Evolutionary conservation across 441 rosid species (phyloP).

Genomic region (Pelargonium myrrhifolium): DNA sequence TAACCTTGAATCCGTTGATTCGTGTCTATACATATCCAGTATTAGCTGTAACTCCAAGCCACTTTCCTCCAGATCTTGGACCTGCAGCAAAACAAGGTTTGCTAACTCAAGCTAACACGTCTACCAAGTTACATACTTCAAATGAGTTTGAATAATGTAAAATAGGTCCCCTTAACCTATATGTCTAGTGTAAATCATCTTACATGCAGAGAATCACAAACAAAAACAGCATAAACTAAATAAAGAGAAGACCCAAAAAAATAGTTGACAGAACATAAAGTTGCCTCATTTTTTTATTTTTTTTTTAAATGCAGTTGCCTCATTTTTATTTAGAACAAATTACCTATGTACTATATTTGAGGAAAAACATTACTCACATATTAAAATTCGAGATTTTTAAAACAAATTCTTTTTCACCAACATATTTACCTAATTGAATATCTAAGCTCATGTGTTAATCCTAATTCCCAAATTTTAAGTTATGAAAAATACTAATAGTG

Average conservation of each 20-base stretch:
- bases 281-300: background rate
- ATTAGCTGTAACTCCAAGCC: conserved; percentile 70
- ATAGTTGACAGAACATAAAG: background rate
- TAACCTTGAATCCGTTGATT: conserved; percentile 69
- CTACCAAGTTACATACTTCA: background rate
- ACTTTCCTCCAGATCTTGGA: conserved; percentile 57
- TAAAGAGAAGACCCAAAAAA: background rate
- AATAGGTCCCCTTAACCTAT: background rate
- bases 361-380: background rate
- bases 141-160: background rate
- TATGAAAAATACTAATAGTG: no score
- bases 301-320: no score
- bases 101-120: background rate
- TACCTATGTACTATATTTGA: background rate
- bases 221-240: background rate
- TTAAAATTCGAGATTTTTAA: no score
- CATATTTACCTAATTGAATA: no score
- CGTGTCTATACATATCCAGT: conserved; percentile 80
- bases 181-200: background rate
- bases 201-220: background rate
- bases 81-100: conserved; percentile 39
- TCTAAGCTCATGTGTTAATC: no score
- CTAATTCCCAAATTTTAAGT: no score
- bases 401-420: no score
- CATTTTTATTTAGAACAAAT: background rate